Percentiles rank a stretch among this genome's conserved stretches.
Evolutionary conservation across 2,329 filamentous ascomycete species (phyloP).

Genomic region (Diaporthe longicolla): DNA sequence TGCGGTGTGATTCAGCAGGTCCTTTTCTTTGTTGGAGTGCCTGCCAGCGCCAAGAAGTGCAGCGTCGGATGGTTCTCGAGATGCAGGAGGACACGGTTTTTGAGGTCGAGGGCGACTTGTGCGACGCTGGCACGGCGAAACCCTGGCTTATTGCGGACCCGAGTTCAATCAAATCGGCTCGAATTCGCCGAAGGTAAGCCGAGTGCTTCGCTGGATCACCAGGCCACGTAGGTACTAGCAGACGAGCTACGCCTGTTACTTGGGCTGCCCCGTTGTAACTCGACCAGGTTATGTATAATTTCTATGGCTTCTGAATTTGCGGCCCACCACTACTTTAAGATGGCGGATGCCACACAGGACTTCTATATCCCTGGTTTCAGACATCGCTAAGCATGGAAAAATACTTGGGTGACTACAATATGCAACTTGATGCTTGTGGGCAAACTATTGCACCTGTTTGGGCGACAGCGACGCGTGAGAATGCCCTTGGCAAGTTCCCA

Average conservation of each 20-base stretch:
- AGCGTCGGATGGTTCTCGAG: not conserved
- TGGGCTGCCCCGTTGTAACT: too few species aligned
- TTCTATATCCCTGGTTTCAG: not conserved
- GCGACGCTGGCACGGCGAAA: too few species aligned
- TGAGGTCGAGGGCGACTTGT: not conserved
- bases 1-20: not conserved
- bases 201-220: too few species aligned
- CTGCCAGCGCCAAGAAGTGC: not conserved
- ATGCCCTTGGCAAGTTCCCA: constrained; percentile 6
- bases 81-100: not conserved
- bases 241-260: too few species aligned
- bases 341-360: too few species aligned
- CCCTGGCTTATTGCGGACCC: too few species aligned
- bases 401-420: not conserved
- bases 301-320: not conserved
- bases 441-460: not conserved
- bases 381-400: not conserved
- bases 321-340: not conserved
- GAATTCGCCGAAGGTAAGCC: too few species aligned
- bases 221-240: too few species aligned
- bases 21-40: not conserved
- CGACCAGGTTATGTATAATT: not conserved
- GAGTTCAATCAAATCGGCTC: too few species aligned
- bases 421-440: not conserved
- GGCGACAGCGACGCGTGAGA: not conserved